These are phyloP conservation scores for Juncus effusus DNA, from an alignment of 176 grass and related monocot genomes.

Conservation along the genomic window DNA sequence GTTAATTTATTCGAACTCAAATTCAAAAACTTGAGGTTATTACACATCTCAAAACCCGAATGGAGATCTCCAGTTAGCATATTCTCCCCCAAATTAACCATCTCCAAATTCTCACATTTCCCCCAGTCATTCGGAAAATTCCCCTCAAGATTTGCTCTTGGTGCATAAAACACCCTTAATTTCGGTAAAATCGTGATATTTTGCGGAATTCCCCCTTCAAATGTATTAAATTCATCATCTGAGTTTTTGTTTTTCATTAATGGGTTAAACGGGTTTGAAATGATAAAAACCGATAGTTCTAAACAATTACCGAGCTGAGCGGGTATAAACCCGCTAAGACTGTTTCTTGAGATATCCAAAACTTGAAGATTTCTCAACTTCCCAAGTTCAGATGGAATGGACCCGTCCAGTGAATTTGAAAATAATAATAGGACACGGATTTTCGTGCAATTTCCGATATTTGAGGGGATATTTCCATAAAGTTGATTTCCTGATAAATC, in stretches of 20 bases:
- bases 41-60: conserved; percentile 20
- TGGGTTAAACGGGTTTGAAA: conserved; percentile 54
- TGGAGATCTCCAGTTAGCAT: conserved; percentile 34
- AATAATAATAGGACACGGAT: conserved; percentile 53
- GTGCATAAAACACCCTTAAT: conserved; percentile 43
- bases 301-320: conserved; percentile 60
- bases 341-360: conserved; percentile 73
- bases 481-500: conserved; percentile 75
- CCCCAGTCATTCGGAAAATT: conserved; percentile 37
- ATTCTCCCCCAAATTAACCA: conserved; percentile 42
- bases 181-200: conserved; percentile 39
- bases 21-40: conserved; percentile 45
- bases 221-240: conserved; percentile 54
- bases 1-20: conserved; percentile 46
- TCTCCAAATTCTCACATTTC: conserved; percentile 41
- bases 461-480: conserved; percentile 53
- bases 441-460: conserved; percentile 48
- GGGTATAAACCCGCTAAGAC: conserved; percentile 53
- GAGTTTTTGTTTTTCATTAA: conserved; percentile 5
- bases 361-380: conserved; percentile 51
- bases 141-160: conserved; percentile 33
- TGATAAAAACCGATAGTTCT: conserved; percentile 46
- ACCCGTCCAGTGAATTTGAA: conserved; percentile 62
- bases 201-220: conserved; percentile 32
- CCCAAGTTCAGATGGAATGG: conserved; percentile 62